Evolutionary conservation across 148 eudicot genomes (phyloP), one percentile per base, ranked within the genome.

Genomic region (Chenopodium quinoa): DNA sequence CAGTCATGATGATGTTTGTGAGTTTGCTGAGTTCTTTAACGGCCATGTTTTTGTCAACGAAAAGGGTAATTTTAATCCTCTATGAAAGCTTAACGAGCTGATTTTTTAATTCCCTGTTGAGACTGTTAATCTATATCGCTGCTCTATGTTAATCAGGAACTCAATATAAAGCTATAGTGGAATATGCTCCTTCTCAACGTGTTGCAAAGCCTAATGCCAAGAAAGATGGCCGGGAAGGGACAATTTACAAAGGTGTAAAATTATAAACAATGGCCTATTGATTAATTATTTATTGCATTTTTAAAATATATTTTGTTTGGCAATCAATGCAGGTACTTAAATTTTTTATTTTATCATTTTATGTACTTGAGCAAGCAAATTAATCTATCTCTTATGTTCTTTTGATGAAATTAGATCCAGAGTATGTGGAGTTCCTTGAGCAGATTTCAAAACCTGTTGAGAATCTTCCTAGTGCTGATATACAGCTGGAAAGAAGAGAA

Each of bases 11-110:
- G 88, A 83, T 82, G 90, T 86, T 79, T 81, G 81, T 70, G 88
- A 81, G 56, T 88, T 88, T 77, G 85, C 90, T 0, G 90, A 88
- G 62, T 88, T 88, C 79, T 88, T 88, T 66, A 86, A 82, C 11
- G 90, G 90, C 29, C 90, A 88, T 47, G 88, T 88, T 75, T 88
- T 88, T 73, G 90, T 88, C 85, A 88, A 88, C 77, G 90, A 88
- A 74, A 88, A 88, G 87, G 90, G 90, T 88, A 83, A 40, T 60
- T 22, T 8, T 13, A 8, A 16, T 46, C 47, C 34, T 52, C 2
- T 66, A 16, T 23, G 20, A 14, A 23, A 31, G 32, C 65, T 23
- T 12, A 3, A 46, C 12, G 7, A 13, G 12, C 23, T 32, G 50
- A 29, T 20, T 40, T 12, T 37, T 71, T 73, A 44, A 40, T 1